Conservation (phyloP, 768 basidiomycete genomes). For the Suillus luteus region DNA sequence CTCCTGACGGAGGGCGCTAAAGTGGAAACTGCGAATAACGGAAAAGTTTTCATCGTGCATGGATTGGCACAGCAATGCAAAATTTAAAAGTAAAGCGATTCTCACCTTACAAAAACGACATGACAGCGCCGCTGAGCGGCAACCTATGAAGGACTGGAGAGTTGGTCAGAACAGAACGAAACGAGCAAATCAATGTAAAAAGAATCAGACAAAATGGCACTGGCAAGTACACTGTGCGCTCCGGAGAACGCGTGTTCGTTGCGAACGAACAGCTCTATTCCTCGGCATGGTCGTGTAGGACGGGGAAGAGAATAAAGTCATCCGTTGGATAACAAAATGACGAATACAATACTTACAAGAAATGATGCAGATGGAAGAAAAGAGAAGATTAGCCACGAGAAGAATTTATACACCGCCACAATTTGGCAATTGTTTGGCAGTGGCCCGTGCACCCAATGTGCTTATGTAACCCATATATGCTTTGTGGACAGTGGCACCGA, state of each 20-base stretch:
- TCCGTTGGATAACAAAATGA: slow-evolving; percentile 34
- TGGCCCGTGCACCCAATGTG: slow-evolving; percentile 32
- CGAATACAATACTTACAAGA: neutral
- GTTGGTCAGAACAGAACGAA: slow-evolving; percentile 18
- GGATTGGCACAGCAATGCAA: slow-evolving; percentile 22
- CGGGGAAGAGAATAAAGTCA: slow-evolving; percentile 91
- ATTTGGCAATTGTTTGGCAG: slow-evolving; percentile 30
- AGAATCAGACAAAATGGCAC: slow-evolving; percentile 81
- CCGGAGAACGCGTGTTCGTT: slow-evolving; percentile 64
- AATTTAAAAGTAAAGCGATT: slow-evolving; percentile 13
- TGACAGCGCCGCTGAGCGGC: neutral
- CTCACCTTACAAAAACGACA: slow-evolving; percentile 24
- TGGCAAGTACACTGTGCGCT: slow-evolving; percentile 82
- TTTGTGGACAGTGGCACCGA: neutral
- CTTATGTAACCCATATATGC: slow-evolving; percentile 30
- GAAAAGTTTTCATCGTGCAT: slow-evolving; percentile 56
- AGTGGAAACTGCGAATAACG: slow-evolving; percentile 90
- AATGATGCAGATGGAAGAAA: slow-evolving; percentile 19
- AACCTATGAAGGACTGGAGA: slow-evolving; percentile 12
- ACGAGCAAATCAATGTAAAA: neutral
- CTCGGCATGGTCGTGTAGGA: slow-evolving; percentile 90
- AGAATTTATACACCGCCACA: slow-evolving; percentile 29
- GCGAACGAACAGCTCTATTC: slow-evolving; percentile 78
- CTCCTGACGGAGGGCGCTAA: slow-evolving; percentile 65
- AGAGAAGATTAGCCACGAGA: neutral